Conservation (phyloP, 2,329 filamentous ascomycete genomes). For the Apiospora sp. region DNA sequence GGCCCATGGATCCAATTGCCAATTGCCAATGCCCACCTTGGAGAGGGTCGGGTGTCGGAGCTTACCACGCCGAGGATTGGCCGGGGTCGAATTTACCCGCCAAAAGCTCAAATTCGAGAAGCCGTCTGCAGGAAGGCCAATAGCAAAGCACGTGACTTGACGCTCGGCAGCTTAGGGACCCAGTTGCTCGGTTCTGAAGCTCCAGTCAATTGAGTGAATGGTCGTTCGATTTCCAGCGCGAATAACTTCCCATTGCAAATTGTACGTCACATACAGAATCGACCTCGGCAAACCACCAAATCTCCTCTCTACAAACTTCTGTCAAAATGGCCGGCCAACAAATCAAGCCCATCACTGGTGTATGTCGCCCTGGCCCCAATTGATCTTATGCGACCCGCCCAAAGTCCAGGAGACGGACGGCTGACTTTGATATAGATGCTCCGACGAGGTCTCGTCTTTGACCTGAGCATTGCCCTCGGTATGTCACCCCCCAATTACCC, state of each 20-base stretch:
- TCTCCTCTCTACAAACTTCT: slow-evolving; percentile 26
- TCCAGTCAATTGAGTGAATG: slow-evolving; percentile 21
- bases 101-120: background rate
- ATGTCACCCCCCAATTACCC: slow-evolving; percentile 40
- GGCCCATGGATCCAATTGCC: slow-evolving; percentile 14
- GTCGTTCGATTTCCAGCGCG: slow-evolving; percentile 29
- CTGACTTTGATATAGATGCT: slow-evolving; percentile 59
- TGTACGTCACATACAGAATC: slow-evolving; percentile 21
- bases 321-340: background rate
- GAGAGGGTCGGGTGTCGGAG: slow-evolving; percentile 6
- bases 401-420: slow-evolving; percentile 44
- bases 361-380: slow-evolving; percentile 50
- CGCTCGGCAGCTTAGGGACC: slow-evolving; percentile 7
- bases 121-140: no score
- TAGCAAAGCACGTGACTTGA: slow-evolving; percentile 27
- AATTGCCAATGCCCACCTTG: background rate
- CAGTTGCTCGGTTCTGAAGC: background rate
- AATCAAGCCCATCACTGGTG: slow-evolving; percentile 65
- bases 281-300: slow-evolving; percentile 27
- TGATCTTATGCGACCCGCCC: slow-evolving; percentile 23
- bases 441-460: slow-evolving; percentile 64
- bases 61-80: slow-evolving; percentile 12
- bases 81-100: slow-evolving; percentile 1
- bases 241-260: slow-evolving; percentile 27
- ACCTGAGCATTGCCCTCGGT: slow-evolving; percentile 65